A percentile compares a stretch with the other conserved stretches of the same genome.
Evolutionary conservation across 208 protist species (phyloP).

Genomic region (Naegleria fowleri): DNA sequence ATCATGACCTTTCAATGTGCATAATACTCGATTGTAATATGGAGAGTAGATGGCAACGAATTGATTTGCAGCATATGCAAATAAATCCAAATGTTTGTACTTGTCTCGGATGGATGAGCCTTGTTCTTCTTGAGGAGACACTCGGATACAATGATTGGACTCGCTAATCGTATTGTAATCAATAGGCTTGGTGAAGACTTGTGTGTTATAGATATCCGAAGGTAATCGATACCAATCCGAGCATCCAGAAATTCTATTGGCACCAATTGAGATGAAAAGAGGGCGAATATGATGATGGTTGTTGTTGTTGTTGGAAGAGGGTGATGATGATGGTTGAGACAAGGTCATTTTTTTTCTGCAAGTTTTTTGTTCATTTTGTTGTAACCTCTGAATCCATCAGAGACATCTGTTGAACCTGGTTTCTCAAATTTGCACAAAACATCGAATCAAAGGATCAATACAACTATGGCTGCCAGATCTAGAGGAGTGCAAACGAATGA

Average conservation of each 20-base stretch:
- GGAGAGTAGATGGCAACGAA: background rate
- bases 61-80: constrained; percentile 13
- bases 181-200: background rate
- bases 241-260: background rate
- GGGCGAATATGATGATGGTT: background rate
- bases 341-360: background rate
- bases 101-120: background rate
- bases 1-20: background rate
- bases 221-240: background rate
- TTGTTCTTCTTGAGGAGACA: background rate
- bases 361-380: too few relatives aligned
- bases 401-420: too few relatives aligned
- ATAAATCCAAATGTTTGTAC: background rate
- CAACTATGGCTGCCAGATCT: too few relatives aligned
- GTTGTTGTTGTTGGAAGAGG: background rate
- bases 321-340: background rate
- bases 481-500: too few relatives aligned
- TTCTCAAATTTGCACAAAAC: too few relatives aligned
- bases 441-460: too few relatives aligned
- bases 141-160: background rate
- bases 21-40: constrained; percentile 9
- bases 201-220: background rate
- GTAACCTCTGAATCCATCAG: too few relatives aligned
- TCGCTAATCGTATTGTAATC: background rate
- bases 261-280: background rate